Conservation (phyloP, 495 filamentous ascomycete species). For the Trypethelium eluteriae region DNA sequence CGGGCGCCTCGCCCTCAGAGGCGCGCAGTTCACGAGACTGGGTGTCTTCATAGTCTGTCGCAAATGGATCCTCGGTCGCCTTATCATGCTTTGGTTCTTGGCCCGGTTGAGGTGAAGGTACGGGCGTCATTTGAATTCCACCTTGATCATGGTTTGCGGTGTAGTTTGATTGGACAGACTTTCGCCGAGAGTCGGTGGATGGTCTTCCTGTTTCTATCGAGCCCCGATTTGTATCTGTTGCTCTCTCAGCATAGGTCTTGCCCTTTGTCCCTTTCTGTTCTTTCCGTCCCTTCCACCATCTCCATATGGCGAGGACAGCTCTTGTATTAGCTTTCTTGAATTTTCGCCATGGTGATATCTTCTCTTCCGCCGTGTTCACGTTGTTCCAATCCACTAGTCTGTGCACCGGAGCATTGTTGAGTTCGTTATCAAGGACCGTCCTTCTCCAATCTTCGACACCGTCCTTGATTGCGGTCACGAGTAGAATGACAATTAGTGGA, state of each 20-base stretch:
- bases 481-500: conserved; percentile 90
- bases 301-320: conserved; percentile 51
- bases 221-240: conserved; percentile 41
- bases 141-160: conserved; percentile 40
- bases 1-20: background rate
- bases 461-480: conserved; percentile 87
- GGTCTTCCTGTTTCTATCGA: conserved; percentile 31
- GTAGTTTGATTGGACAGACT: conserved; percentile 47
- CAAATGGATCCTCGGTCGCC: conserved; percentile 31
- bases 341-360: conserved; percentile 75
- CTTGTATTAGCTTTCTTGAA: conserved; percentile 85
- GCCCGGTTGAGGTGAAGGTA: conserved; percentile 69
- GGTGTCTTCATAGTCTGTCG: conserved; percentile 15
- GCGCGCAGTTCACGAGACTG: background rate
- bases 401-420: conserved; percentile 96
- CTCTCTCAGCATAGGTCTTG: conserved; percentile 40
- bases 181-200: conserved; percentile 60
- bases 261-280: conserved; percentile 39
- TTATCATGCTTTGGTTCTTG: conserved; percentile 29
- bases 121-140: conserved; percentile 90
- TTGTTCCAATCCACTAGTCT: conserved; percentile 82
- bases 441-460: conserved; percentile 96
- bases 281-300: conserved; percentile 42
- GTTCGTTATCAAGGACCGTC: conserved; percentile 82
- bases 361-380: conserved; percentile 84